phyloP scores from a whole-genome alignment of 352 stramenopile species.

The Phytophthora syringae region DNA sequence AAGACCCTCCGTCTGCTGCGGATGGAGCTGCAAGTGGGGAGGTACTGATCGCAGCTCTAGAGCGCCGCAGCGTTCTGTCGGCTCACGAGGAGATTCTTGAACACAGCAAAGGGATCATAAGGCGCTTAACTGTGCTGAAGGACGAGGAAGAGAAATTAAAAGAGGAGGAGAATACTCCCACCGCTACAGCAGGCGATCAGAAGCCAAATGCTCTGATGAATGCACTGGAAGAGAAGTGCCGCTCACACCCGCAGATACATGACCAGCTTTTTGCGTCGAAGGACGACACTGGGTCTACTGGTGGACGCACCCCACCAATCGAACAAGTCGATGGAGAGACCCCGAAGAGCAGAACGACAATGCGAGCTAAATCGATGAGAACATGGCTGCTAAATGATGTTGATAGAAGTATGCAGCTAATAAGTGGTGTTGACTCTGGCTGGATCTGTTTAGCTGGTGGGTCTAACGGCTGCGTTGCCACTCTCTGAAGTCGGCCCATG shows the following conservation, averaged over 20 bases:
- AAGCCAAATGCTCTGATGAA: slow-evolving; percentile 49
- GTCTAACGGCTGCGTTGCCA: slow-evolving; percentile 22
- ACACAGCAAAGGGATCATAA: slow-evolving; percentile 66
- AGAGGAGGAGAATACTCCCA: slow-evolving; percentile 7
- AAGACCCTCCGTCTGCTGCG: slow-evolving; percentile 21
- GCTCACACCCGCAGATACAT: slow-evolving; percentile 44
- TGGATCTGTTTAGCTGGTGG: slow-evolving; percentile 21
- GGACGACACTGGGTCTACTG: slow-evolving; percentile 48
- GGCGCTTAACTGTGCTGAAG: slow-evolving; percentile 54
- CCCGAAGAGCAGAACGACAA: slow-evolving; percentile 32
- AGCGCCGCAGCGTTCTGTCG: slow-evolving; percentile 66
- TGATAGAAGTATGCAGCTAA: slow-evolving; percentile 31
- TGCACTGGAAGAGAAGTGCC: slow-evolving; percentile 66
- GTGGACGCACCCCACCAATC: slow-evolving; percentile 24
- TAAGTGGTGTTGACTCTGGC: slow-evolving; percentile 16
- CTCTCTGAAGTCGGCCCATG: slow-evolving; percentile 38
- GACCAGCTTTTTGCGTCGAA: slow-evolving; percentile 62
- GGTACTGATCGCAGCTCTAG: slow-evolving; percentile 60
- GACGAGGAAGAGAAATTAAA: slow-evolving; percentile 23
- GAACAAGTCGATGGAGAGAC: slow-evolving; percentile 29
- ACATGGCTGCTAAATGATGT: slow-evolving; percentile 26
- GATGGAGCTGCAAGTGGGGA: slow-evolving; percentile 36
- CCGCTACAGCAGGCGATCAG: not conserved
- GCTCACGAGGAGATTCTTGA: slow-evolving; percentile 80
- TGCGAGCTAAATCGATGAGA: slow-evolving; percentile 21